These are phyloP conservation scores for Termitomyces sp. DNA, from an alignment of 768 basidiomycete genomes.

Conservation along the genomic window DNA sequence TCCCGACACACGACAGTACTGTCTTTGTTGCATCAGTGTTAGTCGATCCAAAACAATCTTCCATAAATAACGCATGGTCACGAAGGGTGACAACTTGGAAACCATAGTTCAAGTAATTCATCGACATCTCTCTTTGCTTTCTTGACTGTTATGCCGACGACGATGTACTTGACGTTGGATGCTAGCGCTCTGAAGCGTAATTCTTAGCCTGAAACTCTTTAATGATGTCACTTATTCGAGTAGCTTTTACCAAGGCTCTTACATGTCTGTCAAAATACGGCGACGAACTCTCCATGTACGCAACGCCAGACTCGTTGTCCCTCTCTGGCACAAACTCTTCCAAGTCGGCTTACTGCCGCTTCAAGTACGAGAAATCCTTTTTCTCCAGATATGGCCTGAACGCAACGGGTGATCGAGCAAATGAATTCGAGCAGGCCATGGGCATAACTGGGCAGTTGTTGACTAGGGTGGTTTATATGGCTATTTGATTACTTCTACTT, in stretches of 20 bases:
- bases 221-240: constrained; percentile 16
- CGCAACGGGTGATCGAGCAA: constrained; percentile 16
- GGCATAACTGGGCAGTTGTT: constrained; percentile 63
- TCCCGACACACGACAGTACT: too few species aligned
- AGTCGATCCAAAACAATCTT: too few species aligned
- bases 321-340: constrained; percentile 78
- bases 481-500: not conserved
- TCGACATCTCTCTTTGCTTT: not conserved
- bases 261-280: constrained; percentile 80
- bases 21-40: too few species aligned
- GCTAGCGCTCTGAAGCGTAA: constrained; percentile 51
- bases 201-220: constrained; percentile 13
- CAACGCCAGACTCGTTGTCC: constrained; percentile 54
- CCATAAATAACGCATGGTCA: too few species aligned
- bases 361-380: constrained; percentile 65
- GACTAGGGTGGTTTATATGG: constrained; percentile 49
- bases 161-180: constrained; percentile 71
- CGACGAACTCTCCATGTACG: constrained; percentile 73
- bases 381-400: constrained; percentile 64
- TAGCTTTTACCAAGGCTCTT: constrained; percentile 74
- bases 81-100: too few species aligned
- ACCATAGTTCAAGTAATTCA: too few species aligned
- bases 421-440: constrained; percentile 34
- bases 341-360: constrained; percentile 77
- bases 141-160: constrained; percentile 5